Base-by-base conservation (phyloP, 768 basidiomycete genomes). In the Amanita rubescens region DNA sequence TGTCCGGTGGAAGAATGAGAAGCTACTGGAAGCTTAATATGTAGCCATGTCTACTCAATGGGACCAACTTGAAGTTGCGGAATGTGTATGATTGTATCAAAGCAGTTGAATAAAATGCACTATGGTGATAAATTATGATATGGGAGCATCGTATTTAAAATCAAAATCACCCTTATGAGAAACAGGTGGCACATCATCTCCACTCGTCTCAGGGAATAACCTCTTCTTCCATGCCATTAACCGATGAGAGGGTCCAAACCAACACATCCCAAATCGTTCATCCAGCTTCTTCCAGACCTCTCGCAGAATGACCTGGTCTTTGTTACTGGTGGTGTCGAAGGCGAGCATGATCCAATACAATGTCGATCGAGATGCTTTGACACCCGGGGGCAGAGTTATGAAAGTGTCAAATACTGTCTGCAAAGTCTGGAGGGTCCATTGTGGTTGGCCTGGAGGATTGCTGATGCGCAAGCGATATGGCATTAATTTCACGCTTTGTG, bases 301-400 rank as follows among this genome's bases (percentile, higher is more conserved):
- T 20, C 82, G 78, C 47, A 91, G 60, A 46, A 77, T 65, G 30
- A 60, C 63, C 1, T 64, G 54, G 58, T 90, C 79, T 34, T 72
- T 63, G 7, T 72, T 74, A 49, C 79, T 85, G n/a, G 81, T 73
- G 63, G 71, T 80, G 55, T 74, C 75, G 57, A 83, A 88, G 0
- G 85, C 84, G 15, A 76, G 63, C 57, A 94, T 65, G 47, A 88
- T 74, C 82, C 86, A 89, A 63, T 80, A 85, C 19, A 89, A 58
- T 38, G 74, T 67, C 19, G 74, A 67, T 30, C 68, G 68, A 14
- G 74, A 77, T 2, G 81, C 74, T 19, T 65, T 66, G 37, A 69
- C 66, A 48, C 70, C 67, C 11, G 57, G 58, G 0, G 84, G 78
- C 35, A 87, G 68, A n/a, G 67, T 64, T 27, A 91, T 66, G 66